phyloP scores from a whole-genome alignment of 805 yeast genomes.

The Ogataea chonburiensis region DNA sequence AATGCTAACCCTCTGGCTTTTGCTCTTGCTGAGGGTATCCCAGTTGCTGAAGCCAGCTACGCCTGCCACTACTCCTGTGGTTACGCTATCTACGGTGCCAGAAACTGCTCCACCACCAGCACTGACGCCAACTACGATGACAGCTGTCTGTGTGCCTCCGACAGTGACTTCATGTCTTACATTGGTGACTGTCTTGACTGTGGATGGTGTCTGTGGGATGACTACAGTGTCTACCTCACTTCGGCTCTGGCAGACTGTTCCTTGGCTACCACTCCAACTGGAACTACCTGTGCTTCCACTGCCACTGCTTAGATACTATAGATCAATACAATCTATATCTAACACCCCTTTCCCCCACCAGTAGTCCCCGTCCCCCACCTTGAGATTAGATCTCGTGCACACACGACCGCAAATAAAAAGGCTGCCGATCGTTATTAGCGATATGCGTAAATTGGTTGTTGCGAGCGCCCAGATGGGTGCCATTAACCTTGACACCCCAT shows the following conservation, averaged over 20 bases:
- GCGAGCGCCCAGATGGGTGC: slow-evolving; percentile 36
- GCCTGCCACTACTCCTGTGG: slow-evolving; percentile 37
- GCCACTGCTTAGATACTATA: slow-evolving; percentile 6
- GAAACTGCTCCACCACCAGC: slow-evolving; percentile 29
- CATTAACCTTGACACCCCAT: slow-evolving; percentile 32
- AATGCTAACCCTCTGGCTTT: slow-evolving; percentile 26
- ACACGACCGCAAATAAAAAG: no score
- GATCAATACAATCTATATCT: no score
- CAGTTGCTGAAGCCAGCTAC: slow-evolving; percentile 19
- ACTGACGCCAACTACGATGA: slow-evolving; percentile 26
- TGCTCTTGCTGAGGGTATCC: slow-evolving; percentile 18
- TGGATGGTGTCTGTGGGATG: slow-evolving; percentile 40
- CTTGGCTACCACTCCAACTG: slow-evolving; percentile 34
- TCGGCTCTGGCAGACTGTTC: slow-evolving; percentile 32
- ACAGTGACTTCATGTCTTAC: slow-evolving; percentile 25
- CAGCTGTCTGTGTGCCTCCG: slow-evolving; percentile 33
- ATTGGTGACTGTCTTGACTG: slow-evolving; percentile 35
- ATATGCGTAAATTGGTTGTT: slow-evolving; percentile 11
- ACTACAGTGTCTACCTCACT: slow-evolving; percentile 32
- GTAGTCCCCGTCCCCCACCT: not conserved
- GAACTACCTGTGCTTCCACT: slow-evolving; percentile 25
- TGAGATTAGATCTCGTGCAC: not conserved
- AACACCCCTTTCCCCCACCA: no score
- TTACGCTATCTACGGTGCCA: slow-evolving; percentile 33
- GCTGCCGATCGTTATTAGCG: no score